Evolutionary conservation across 768 basidiomycete genomes (phyloP).

Genomic region (Daedalea quercina): DNA sequence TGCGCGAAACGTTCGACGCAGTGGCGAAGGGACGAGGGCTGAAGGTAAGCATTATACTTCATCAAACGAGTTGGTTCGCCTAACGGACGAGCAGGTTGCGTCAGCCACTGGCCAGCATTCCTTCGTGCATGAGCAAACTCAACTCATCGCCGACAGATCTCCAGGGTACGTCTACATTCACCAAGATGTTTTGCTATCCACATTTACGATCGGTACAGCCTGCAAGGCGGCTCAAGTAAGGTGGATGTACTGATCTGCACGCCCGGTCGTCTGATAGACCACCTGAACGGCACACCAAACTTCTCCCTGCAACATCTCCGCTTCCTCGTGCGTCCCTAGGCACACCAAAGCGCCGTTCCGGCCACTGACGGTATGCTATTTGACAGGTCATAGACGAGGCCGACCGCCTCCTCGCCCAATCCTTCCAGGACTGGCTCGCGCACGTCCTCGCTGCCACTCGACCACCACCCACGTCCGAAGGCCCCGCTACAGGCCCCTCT

Average conservation of each 20-base stretch:
- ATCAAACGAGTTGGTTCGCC: not conserved
- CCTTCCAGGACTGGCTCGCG: conserved; percentile 92
- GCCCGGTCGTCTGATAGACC: conserved; percentile 92
- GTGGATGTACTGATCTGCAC: conserved; percentile 95
- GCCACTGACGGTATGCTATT: not conserved
- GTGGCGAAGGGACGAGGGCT: conserved; percentile 80
- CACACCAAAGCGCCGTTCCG: not conserved
- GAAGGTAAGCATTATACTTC: conserved; percentile 44
- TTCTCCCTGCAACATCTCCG: conserved; percentile 92
- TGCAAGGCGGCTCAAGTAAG: conserved; percentile 83
- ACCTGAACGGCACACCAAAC: conserved; percentile 79
- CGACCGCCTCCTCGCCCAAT: conserved; percentile 89
- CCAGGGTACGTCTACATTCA: conserved; percentile 34
- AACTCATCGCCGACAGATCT: conserved; percentile 59
- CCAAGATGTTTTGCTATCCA: not conserved
- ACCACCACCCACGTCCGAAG: conserved; percentile 23
- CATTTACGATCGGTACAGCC: conserved; percentile 30
- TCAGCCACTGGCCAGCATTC: conserved; percentile 92
- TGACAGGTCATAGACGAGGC: conserved; percentile 95
- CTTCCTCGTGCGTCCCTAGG: conserved; percentile 62
- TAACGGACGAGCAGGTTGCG: conserved; percentile 41
- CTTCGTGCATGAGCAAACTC: conserved; percentile 85
- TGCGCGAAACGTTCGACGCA: conserved; percentile 86
- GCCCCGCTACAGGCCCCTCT: not conserved
- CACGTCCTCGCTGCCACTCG: conserved; percentile 75